A percentile compares a stretch with the other conserved stretches of the same genome.
These are phyloP conservation scores for Clonostachys rhizophaga DNA, from an alignment of 2,329 filamentous ascomycete genomes.

Conservation along the genomic window DNA sequence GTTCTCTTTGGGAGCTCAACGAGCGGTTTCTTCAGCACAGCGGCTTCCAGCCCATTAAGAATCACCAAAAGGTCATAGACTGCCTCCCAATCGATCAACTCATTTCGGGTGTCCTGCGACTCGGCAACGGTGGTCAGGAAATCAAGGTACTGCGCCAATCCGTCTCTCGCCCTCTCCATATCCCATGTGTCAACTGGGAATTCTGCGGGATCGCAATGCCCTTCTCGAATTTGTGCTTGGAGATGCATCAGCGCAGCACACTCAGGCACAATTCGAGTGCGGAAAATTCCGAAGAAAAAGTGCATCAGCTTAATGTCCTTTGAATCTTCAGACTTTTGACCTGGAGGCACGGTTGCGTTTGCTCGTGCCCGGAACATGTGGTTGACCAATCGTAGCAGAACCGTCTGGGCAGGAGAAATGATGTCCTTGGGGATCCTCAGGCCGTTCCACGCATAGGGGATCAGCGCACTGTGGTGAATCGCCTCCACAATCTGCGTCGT, in stretches of 20 bases:
- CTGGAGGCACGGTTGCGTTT: conserved; percentile 29
- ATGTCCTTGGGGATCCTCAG: conserved; percentile 93
- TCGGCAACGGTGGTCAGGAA: conserved; percentile 89
- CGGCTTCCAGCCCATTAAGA: conserved; percentile 80
- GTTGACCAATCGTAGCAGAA: conserved; percentile 84
- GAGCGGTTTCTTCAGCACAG: conserved; percentile 77
- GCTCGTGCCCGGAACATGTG: conserved; percentile 71
- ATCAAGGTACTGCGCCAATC: conserved; percentile 88
- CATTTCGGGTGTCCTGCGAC: conserved; percentile 74
- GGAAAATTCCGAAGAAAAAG: conserved; percentile 89
- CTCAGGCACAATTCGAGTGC: conserved; percentile 87
- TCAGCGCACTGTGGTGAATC: conserved; percentile 80
- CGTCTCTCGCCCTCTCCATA: conserved; percentile 95
- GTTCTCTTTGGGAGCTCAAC: conserved; percentile 32
- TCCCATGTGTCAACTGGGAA: conserved; percentile 96
- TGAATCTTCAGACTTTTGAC: conserved; percentile 43
- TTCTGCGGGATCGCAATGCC: conserved; percentile 71
- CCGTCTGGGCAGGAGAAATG: conserved; percentile 90
- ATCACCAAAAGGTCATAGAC: conserved; percentile 85
- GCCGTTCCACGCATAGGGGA: conserved; percentile 89
- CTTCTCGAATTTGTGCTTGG: conserved; percentile 82
- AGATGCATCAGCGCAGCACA: conserved; percentile 92
- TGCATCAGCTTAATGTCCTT: conserved; percentile 65
- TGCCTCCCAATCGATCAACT: conserved; percentile 88
- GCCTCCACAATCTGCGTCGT: conserved; percentile 95